Evolutionary conservation across 768 basidiomycete species (phyloP).

Genomic region (Boletus rufocinnamomeus): DNA sequence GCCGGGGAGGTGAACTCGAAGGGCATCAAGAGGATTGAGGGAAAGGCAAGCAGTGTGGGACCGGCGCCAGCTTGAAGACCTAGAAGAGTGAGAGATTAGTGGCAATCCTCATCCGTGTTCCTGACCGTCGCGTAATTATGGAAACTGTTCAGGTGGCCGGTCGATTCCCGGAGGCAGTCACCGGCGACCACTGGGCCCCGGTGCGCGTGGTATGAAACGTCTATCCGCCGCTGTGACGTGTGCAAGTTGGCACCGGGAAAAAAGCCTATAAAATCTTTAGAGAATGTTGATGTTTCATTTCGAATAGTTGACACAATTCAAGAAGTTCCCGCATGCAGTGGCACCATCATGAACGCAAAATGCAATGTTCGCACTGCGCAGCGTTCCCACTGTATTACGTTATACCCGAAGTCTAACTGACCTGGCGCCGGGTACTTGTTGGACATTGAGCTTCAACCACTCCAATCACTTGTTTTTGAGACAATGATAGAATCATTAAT

Average conservation of each 20-base stretch:
- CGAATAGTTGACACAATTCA: not conserved
- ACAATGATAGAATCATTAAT: not conserved
- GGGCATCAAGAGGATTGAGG: conserved; percentile 21
- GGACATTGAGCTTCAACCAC: not conserved
- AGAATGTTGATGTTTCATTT: not conserved
- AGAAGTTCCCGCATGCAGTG: no score
- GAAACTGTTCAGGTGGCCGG: conserved; percentile 7
- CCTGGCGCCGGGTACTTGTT: no score
- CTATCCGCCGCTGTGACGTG: not conserved
- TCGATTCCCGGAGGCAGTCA: not conserved
- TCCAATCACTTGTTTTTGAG: not conserved
- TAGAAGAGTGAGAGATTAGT: conserved; percentile 22
- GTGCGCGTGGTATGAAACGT: not conserved
- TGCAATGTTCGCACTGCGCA: conserved; percentile 1
- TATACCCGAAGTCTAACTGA: not conserved
- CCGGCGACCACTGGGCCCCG: no score
- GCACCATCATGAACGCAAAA: not conserved
- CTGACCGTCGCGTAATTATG: conserved; percentile 24
- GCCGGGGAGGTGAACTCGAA: conserved; percentile 12
- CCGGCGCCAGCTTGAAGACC: conserved; percentile 6
- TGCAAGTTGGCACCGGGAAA: not conserved
- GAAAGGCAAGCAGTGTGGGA: conserved; percentile 7
- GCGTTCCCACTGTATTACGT: not conserved
- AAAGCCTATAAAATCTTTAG: not conserved
- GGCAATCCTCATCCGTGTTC: conserved; percentile 10